Evolutionary conservation across 176 grass and related monocot species (phyloP).

Genomic region (Pontederia crassipes): DNA sequence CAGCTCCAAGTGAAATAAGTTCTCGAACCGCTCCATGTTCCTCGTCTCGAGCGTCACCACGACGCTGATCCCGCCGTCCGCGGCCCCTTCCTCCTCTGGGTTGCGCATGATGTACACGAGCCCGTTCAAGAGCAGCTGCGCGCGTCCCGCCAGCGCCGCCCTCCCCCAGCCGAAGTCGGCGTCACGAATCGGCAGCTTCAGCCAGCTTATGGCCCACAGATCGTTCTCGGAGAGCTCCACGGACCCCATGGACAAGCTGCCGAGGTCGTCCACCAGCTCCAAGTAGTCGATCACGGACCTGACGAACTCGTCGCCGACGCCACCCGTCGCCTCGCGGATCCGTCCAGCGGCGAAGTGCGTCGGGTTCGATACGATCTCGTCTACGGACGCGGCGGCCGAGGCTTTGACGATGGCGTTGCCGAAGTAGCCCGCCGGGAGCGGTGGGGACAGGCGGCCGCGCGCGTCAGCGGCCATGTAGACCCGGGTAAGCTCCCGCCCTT

Average conservation of each 20-base stretch:
- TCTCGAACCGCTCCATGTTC: too few relatives aligned
- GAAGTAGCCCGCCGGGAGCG: constrained; percentile 32
- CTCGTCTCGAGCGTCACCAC: too few relatives aligned
- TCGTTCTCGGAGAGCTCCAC: constrained; percentile 10
- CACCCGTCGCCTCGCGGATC: constrained; percentile 18
- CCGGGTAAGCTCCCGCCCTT: constrained; percentile 6
- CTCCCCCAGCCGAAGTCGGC: constrained; percentile 58
- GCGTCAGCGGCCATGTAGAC: constrained; percentile 40
- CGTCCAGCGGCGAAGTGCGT: background rate
- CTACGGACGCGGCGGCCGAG: constrained; percentile 19
- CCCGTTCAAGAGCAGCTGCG: constrained; percentile 30
- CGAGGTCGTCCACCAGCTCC: constrained; percentile 9
- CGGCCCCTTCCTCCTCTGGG: too few relatives aligned
- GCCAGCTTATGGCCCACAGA: constrained; percentile 50
- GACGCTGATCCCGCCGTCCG: constrained; percentile 14
- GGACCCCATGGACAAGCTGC: constrained; percentile 1
- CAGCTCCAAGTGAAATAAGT: too few relatives aligned
- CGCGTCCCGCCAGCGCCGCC: constrained; percentile 31
- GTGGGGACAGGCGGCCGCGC: constrained; percentile 31
- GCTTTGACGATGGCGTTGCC: constrained; percentile 39
- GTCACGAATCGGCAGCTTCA: constrained; percentile 40
- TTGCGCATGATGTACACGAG: constrained; percentile 35
- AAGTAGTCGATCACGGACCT: constrained; percentile 37
- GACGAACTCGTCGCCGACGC: constrained; percentile 25
- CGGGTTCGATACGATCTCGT: constrained; percentile 10